Percentiles rank a stretch among this genome's conserved stretches.
Evolutionary conservation across 23 red algal species (phyloP).

Genomic region (Gracilariopsis chorda): DNA sequence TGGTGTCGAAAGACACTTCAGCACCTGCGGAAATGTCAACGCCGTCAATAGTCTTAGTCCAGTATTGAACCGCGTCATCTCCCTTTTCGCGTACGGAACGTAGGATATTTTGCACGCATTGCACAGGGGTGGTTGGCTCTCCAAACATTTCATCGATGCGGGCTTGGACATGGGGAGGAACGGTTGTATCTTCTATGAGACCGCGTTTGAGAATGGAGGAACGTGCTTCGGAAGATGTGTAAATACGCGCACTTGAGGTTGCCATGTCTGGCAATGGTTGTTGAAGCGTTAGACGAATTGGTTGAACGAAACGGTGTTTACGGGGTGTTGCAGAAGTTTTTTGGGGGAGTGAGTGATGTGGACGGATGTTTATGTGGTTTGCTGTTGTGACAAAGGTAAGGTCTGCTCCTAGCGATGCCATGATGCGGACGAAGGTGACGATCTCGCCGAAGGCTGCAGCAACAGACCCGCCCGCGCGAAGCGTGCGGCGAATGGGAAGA

Average conservation of each 20-base stretch:
- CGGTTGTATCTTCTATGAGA: constrained; percentile 62
- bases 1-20: constrained; percentile 14
- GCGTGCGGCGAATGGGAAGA: too few species aligned
- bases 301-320: too few species aligned
- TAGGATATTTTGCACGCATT: constrained; percentile 78
- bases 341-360: background rate
- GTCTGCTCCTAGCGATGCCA: background rate
- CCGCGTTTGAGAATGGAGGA: constrained; percentile 66
- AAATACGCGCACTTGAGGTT: constrained; percentile 45
- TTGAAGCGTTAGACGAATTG: background rate
- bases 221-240: constrained; percentile 59
- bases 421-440: background rate
- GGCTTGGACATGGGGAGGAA: constrained; percentile 58
- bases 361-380: background rate
- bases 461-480: background rate
- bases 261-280: background rate
- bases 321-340: background rate
- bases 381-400: background rate
- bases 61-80: constrained; percentile 69
- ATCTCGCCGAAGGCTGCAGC: too few species aligned
- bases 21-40: constrained; percentile 47
- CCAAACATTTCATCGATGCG: constrained; percentile 78
- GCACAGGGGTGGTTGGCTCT: constrained; percentile 57
- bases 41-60: constrained; percentile 77
- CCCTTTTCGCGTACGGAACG: constrained; percentile 56